Percentiles rank a stretch among this genome's conserved stretches.
These are phyloP conservation scores for Rubia occidens DNA, from an alignment of 305 asterid genomes.

Conservation along the genomic window DNA sequence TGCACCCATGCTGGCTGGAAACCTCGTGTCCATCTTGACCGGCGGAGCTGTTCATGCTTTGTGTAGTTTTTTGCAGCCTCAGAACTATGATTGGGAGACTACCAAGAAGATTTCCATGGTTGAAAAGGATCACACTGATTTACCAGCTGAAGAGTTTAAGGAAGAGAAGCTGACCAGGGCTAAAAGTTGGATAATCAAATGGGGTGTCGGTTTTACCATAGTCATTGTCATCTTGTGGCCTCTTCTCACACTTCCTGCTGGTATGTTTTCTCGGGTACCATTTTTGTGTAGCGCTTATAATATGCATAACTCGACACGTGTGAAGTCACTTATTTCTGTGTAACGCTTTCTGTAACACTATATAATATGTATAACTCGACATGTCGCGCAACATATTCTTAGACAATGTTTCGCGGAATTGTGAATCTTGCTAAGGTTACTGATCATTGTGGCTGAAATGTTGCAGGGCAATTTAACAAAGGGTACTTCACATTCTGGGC, in stretches of 20 bases:
- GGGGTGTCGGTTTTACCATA: conserved; percentile 76
- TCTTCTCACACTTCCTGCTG: conserved; percentile 74
- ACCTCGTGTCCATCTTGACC: conserved; percentile 69
- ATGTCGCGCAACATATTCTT: too few species aligned
- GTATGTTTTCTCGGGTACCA: conserved; percentile 20
- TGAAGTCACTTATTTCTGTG: too few species aligned
- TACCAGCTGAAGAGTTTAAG: conserved; percentile 49
- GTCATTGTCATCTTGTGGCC: conserved; percentile 71
- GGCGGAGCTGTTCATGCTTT: conserved; percentile 68
- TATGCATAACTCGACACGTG: background rate
- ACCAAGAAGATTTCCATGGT: conserved; percentile 68
- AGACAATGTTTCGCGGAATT: too few species aligned
- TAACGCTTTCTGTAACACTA: too few species aligned
- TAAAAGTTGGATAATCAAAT: conserved; percentile 69
- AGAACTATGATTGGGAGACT: conserved; percentile 70
- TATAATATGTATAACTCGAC: too few species aligned
- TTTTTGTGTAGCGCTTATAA: too few species aligned
- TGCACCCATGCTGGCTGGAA: conserved; percentile 88
- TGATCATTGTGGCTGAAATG: background rate
- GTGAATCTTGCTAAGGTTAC: background rate
- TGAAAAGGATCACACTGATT: conserved; percentile 59
- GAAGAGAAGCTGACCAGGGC: conserved; percentile 59
- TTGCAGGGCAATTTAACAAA: conserved; percentile 63
- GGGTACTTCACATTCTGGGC: conserved; percentile 95
- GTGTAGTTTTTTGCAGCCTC: conserved; percentile 67